Base-by-base conservation (phyloP, 495 filamentous ascomycete species). In the Amphirosellinia nigrospora region DNA sequence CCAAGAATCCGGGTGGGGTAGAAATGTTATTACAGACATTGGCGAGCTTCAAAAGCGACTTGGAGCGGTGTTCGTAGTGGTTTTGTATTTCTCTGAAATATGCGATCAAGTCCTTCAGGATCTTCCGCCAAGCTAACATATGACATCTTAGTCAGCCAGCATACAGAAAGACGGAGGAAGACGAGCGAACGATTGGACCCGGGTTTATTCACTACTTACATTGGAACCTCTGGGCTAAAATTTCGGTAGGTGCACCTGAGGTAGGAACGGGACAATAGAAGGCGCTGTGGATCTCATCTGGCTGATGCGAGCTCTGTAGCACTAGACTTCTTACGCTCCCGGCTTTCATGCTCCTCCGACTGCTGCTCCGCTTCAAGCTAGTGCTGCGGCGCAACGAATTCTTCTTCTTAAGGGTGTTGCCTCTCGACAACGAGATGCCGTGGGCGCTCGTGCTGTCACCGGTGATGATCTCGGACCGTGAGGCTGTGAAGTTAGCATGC, bases 11-110 rank as follows among this genome's bases (percentile, higher is more conserved):
- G 4, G 90, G 75, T 0, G 95, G 93, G 2, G 89, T 83, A 4
- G 86, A 77, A n/a, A 89, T 92, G 75, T 93, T 95, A 80, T 92
- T 94, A 72, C 96, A 86, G 26, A 92, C 86, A 72, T 94, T 93
- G 19, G 93, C 91, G 26, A 97, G 87, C 70, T 96, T 97, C 21
- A 92, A 78, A 15, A 97, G 85, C 10, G 91, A 88, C 76, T 97
- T 98, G 2, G 93, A 86, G 61, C 92, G 90, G 55, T 90, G 87
- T 73, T 99, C 96, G 80, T 98, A 97, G 38, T 93, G 93, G 60
- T 89, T 87, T 79, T 97, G 93, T 26, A 98, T 87, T 81, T 99
- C 96, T 72, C 93, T 89, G 79, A 97, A 98, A 79, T 97, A 99
- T 36, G 92, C 85, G 71, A 98, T 97, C 46, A 97, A 84, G 74